Conservation (phyloP, 2,329 filamentous ascomycete genomes). For the Byssochlamys sp. region DNA sequence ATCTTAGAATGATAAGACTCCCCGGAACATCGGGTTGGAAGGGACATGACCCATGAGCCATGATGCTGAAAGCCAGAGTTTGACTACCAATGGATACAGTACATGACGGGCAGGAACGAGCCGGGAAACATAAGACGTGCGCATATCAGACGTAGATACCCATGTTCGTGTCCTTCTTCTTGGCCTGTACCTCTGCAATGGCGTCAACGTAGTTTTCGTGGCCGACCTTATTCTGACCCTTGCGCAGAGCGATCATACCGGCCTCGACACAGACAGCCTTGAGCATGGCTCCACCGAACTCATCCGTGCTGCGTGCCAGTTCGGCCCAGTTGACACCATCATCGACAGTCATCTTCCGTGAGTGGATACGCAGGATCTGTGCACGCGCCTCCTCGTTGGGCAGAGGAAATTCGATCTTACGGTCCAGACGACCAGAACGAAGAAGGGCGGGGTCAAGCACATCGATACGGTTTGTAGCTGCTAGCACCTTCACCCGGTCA, state of each 20-base stretch:
- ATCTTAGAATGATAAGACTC: not conserved
- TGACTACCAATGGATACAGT: constrained; percentile 7
- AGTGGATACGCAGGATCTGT: constrained; percentile 95
- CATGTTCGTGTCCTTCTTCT: constrained; percentile 73
- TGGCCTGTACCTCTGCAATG: constrained; percentile 75
- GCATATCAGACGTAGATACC: constrained; percentile 33
- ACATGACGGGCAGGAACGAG: constrained; percentile 3
- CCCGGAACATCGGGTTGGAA: not conserved
- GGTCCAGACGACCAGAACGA: constrained; percentile 81
- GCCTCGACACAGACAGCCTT: constrained; percentile 98
- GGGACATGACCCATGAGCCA: not conserved
- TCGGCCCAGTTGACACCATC: constrained; percentile 91
- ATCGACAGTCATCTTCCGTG: constrained; percentile 94
- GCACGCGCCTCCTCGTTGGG: constrained; percentile 96
- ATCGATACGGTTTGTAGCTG: constrained; percentile 88
- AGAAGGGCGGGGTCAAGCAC: constrained; percentile 86
- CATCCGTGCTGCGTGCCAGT: constrained; percentile 88
- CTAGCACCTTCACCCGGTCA: constrained; percentile 90
- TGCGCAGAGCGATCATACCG: constrained; percentile 93
- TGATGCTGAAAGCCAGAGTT: not conserved
- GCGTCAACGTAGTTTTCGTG: constrained; percentile 99
- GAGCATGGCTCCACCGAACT: constrained; percentile 93
- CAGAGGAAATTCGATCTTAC: constrained; percentile 96
- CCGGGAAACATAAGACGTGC: not conserved
- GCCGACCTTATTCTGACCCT: constrained; percentile 89